A percentile compares a stretch with the other conserved stretches of the same genome.
Conservation (phyloP, 164 flowering plant species). For the Liriodendron chinense region DNA sequence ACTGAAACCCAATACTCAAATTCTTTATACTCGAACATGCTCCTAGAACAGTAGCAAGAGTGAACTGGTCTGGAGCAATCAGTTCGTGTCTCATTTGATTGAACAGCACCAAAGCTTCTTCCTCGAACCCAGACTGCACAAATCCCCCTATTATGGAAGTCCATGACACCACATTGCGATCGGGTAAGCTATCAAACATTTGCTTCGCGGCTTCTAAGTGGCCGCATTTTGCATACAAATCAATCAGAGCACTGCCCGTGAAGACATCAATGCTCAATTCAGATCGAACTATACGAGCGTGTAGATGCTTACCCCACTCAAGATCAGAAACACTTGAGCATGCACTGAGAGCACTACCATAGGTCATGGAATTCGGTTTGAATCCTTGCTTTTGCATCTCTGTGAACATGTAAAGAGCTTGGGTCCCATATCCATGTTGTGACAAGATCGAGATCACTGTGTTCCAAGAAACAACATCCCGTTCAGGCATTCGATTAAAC, state of each 20-base stretch:
- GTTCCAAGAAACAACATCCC: conserved; percentile 50
- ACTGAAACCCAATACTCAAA: conserved; percentile 30
- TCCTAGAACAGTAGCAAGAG: conserved; percentile 47
- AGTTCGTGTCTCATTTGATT: conserved; percentile 37
- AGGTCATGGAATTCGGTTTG: conserved; percentile 41
- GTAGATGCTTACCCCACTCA: conserved; percentile 59
- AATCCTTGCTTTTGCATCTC: conserved; percentile 50
- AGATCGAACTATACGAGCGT: conserved; percentile 41
- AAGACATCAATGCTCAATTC: conserved; percentile 34
- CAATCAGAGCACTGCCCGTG: conserved; percentile 46
- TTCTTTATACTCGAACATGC: conserved; percentile 35
- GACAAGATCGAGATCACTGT: conserved; percentile 46
- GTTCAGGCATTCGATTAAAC: conserved; percentile 41
- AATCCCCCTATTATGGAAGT: conserved; percentile 49
- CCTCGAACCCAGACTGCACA: conserved; percentile 35
- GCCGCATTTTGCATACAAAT: conserved; percentile 64
- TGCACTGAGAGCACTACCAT: conserved; percentile 53
- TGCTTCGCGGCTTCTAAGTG: conserved; percentile 26
- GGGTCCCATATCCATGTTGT: conserved; percentile 33
- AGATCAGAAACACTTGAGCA: conserved; percentile 39
- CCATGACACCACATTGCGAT: conserved; percentile 47
- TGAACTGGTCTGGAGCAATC: conserved; percentile 38
- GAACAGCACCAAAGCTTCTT: conserved; percentile 42
- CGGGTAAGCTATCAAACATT: conserved; percentile 35
- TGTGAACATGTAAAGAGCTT: conserved; percentile 36